Base-by-base conservation (phyloP, 2,329 filamentous ascomycete species). In the Chaetomiaceae sp. region DNA sequence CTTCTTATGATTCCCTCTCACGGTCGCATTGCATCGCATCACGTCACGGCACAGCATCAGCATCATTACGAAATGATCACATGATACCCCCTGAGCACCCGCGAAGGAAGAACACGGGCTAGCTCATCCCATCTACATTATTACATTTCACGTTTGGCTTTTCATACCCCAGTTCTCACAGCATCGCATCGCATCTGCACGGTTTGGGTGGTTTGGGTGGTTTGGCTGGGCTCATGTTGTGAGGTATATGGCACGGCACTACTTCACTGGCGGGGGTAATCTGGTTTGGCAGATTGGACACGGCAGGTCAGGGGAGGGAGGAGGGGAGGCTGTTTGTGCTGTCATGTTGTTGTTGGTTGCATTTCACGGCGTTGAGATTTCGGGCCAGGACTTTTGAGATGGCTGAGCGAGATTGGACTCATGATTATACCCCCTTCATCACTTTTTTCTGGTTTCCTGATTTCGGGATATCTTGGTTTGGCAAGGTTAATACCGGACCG, bases 1-100 rank as follows among this genome's bases (percentile, higher is more conserved):
- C 15, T 49, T 53, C 53, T 53, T 56, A 50, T 23, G 44, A 57
- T 51, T 44, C 33, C n/a, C 40, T 44, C 48, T 46, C 27, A 31
- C 27, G 9, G 27, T 27, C 19, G 34, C 20, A 37, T 38, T 8
- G 47, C 29, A 53, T 31, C 22, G 43, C 46, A 51, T 57, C 53
- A 49, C 40, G 37, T 54, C 47, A 51, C 54, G 46, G 46, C 47
- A 51, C 46, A 47, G 46, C 46, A 48, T 37, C 25, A 15, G 39
- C 39, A 52, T 46, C 40, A 51, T 40, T 33, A 55, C 50, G 22
- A 46, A 19, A 50, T 42, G 31, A 48, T 52, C 45, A 58, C 52
- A 53, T 56, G 53, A 53, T 53, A 51, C 50, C 45, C 56, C 42
- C 31, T 20, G 34, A 51, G 43, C 34, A 17, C 53, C 43, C 31